Conservation (phyloP, 2,329 filamentous ascomycete species). For the Microdochium bolleyi region DNA sequence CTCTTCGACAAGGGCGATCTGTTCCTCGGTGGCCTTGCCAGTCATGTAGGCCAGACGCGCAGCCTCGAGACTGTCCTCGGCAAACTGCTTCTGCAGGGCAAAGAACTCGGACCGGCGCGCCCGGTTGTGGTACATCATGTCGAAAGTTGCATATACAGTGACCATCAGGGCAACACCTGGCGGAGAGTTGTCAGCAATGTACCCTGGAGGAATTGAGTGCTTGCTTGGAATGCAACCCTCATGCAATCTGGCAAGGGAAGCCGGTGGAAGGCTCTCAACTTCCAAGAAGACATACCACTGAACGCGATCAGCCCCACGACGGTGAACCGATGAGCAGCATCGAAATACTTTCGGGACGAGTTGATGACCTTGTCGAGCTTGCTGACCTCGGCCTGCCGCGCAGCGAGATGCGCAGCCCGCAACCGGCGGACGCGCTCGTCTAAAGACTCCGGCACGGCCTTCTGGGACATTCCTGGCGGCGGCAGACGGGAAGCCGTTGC, state of each 20-base stretch:
- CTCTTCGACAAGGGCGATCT: slow-evolving; percentile 48
- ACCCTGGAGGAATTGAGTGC: too few relatives aligned
- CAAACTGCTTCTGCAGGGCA: slow-evolving; percentile 44
- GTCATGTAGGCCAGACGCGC: slow-evolving; percentile 54
- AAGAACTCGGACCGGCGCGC: slow-evolving; percentile 51
- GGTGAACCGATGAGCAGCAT: slow-evolving; percentile 47
- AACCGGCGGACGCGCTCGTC: slow-evolving; percentile 63
- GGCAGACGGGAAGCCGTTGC: slow-evolving; percentile 1
- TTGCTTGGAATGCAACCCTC: not conserved
- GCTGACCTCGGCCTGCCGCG: slow-evolving; percentile 50
- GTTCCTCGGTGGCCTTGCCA: slow-evolving; percentile 46
- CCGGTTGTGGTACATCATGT: slow-evolving; percentile 55
- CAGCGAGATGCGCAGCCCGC: slow-evolving; percentile 59
- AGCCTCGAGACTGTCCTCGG: slow-evolving; percentile 45
- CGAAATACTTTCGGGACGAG: slow-evolving; percentile 39
- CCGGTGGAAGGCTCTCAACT: not conserved
- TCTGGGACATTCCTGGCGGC: slow-evolving; percentile 16
- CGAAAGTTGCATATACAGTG: slow-evolving; percentile 50
- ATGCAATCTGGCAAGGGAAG: not conserved
- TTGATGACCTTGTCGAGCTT: slow-evolving; percentile 41
- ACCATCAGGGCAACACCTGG: slow-evolving; percentile 46
- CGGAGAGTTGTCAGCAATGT: too few relatives aligned
- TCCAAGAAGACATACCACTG: slow-evolving; percentile 37
- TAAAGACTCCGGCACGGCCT: slow-evolving; percentile 47
- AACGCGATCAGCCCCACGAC: slow-evolving; percentile 47